Conservation (phyloP, 2,329 filamentous ascomycete species). For the Verticillium nonalfalfae region DNA sequence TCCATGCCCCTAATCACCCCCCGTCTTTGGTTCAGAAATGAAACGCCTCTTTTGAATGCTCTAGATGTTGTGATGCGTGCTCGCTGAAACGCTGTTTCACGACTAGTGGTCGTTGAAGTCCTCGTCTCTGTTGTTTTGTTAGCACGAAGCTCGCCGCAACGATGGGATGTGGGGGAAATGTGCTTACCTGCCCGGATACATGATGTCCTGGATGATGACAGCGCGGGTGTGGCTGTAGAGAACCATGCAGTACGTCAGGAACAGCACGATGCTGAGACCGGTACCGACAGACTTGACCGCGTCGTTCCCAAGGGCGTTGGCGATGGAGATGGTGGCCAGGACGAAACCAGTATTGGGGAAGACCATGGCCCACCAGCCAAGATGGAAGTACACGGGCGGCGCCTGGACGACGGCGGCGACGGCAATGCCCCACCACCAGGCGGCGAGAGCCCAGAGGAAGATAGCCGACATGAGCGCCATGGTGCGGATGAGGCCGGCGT, state of each 20-base stretch:
- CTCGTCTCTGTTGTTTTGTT: constrained; percentile 31
- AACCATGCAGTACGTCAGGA: constrained; percentile 34
- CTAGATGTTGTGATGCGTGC: background rate
- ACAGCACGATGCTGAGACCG: constrained; percentile 41
- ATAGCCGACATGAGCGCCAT: constrained; percentile 43
- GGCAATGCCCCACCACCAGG: constrained; percentile 49
- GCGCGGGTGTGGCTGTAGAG: constrained; percentile 38
- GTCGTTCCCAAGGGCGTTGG: constrained; percentile 37
- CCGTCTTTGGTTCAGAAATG: background rate
- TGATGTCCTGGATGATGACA: constrained; percentile 44
- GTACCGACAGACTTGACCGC: constrained; percentile 40
- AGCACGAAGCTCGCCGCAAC: background rate
- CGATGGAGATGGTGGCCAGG: constrained; percentile 49
- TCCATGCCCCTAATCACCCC: background rate
- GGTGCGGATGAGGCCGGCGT: constrained; percentile 35
- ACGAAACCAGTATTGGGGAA: constrained; percentile 58
- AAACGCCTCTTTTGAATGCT: background rate
- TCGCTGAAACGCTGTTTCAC: too few species aligned
- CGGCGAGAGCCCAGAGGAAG: constrained; percentile 57
- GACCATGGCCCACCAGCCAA: constrained; percentile 60
- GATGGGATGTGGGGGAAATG: background rate
- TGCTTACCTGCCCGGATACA: constrained; percentile 37
- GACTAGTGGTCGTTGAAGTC: constrained; percentile 40
- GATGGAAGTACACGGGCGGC: constrained; percentile 45
- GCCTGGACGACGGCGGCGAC: constrained; percentile 21